These are phyloP conservation scores for Candida chilensis DNA, from an alignment of 805 yeast species.

Conservation along the genomic window DNA sequence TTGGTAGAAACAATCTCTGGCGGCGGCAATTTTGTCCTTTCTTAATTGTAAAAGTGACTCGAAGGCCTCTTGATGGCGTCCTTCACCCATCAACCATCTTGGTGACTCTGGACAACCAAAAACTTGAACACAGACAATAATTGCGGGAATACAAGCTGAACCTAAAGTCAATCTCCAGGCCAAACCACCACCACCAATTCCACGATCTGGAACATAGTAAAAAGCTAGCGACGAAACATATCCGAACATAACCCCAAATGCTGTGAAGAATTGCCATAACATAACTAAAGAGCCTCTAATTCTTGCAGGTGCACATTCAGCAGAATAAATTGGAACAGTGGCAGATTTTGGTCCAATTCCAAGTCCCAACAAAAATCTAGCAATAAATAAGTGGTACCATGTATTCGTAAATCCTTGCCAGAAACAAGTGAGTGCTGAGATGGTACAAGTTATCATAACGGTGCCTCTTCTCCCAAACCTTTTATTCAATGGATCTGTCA, in stretches of 20 bases:
- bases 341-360: constrained; percentile 71
- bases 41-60: constrained; percentile 41
- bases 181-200: constrained; percentile 32
- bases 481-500: constrained; percentile 50
- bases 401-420: constrained; percentile 59
- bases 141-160: constrained; percentile 60
- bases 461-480: constrained; percentile 56
- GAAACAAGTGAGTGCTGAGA: constrained; percentile 53
- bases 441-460: constrained; percentile 52
- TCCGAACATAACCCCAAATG: constrained; percentile 68
- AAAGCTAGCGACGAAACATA: constrained; percentile 58
- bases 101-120: constrained; percentile 71
- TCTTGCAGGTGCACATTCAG: constrained; percentile 54
- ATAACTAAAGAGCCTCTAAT: constrained; percentile 62
- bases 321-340: constrained; percentile 65
- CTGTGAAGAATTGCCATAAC: constrained; percentile 73
- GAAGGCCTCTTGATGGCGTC: constrained; percentile 50
- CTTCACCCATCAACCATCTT: constrained; percentile 71
- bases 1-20: constrained; percentile 64
- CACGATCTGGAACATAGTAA: constrained; percentile 38
- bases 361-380: constrained; percentile 56
- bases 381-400: constrained; percentile 64
- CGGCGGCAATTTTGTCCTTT: constrained; percentile 46
- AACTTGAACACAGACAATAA: constrained; percentile 48
- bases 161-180: constrained; percentile 69